Conservation (phyloP, 2,329 filamentous ascomycete genomes). For the Juglanconis oblonga region DNA sequence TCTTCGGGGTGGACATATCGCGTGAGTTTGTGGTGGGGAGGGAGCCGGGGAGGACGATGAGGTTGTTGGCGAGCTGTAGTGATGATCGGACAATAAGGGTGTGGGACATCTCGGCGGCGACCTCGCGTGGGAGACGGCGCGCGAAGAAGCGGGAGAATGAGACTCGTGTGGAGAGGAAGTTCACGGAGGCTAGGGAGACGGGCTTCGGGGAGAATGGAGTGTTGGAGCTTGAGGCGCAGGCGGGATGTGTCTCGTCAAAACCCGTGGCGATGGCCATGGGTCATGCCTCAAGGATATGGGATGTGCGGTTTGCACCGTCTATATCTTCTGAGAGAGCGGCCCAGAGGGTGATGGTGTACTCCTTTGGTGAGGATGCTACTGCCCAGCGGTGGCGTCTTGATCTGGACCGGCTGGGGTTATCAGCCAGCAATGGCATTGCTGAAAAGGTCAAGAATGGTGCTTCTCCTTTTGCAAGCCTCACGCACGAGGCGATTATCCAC, state of each 20-base stretch:
- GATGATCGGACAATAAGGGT: constrained; percentile 88
- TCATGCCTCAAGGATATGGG: constrained; percentile 88
- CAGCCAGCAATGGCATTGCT: not conserved
- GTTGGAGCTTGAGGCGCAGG: constrained; percentile 22
- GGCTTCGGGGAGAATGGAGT: constrained; percentile 53
- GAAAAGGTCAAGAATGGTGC: constrained; percentile 8
- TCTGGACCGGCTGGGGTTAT: constrained; percentile 28
- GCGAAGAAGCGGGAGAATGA: constrained; percentile 24
- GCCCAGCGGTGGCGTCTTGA: constrained; percentile 67
- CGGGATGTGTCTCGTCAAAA: constrained; percentile 27
- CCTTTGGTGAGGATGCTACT: constrained; percentile 82
- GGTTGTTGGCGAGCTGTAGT: constrained; percentile 86
- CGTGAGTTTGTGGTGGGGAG: constrained; percentile 37
- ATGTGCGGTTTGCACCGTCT: constrained; percentile 59
- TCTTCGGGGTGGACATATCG: constrained; percentile 86
- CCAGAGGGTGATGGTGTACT: constrained; percentile 46
- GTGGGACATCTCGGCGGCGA: constrained; percentile 71
- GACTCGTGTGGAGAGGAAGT: constrained; percentile 23
- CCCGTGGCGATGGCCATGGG: constrained; percentile 75
- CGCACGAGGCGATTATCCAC: constrained; percentile 53
- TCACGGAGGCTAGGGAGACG: constrained; percentile 50
- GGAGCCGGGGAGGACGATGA: constrained; percentile 29
- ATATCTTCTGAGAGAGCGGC: constrained; percentile 4
- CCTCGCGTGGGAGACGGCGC: constrained; percentile 25
- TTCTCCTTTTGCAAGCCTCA: constrained; percentile 33